These are phyloP conservation scores for Dendrocalamus sinicus DNA, from an alignment of 176 grass and related monocot species.

Conservation along the genomic window DNA sequence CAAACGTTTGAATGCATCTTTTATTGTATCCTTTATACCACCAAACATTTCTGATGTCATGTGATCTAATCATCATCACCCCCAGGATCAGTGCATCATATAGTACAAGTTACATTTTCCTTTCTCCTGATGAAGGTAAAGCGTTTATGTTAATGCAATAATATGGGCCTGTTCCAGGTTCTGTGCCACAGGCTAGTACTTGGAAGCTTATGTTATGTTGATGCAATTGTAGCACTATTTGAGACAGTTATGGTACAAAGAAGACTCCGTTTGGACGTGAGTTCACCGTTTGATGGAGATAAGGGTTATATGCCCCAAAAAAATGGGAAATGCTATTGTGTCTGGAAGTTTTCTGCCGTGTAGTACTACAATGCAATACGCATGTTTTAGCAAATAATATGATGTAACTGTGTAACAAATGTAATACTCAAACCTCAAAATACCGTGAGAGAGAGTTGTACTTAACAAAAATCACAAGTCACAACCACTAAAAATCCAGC, in stretches of 20 bases:
- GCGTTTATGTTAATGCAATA: constrained; percentile 15
- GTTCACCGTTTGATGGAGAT: constrained; percentile 8
- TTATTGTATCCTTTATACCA: constrained; percentile 43
- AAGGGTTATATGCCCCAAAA: not conserved
- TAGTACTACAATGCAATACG: not conserved
- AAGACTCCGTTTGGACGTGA: constrained; percentile 14
- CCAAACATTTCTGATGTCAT: constrained; percentile 38
- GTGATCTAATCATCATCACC: constrained; percentile 34
- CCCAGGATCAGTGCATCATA: not conserved
- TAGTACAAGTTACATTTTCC: constrained; percentile 10
- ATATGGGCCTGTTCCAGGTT: not conserved
- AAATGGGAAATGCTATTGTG: not conserved
- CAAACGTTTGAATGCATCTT: constrained; percentile 50
- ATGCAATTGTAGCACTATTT: constrained; percentile 14
- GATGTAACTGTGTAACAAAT: constrained; percentile 5
- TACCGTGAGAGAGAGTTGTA: not conserved
- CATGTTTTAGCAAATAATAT: constrained; percentile 20
- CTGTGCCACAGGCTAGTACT: not conserved
- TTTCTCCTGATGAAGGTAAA: constrained; percentile 28
- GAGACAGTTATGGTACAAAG: constrained; percentile 35
- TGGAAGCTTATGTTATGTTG: constrained; percentile 14
- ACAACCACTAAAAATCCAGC: not conserved
- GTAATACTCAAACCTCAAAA: not conserved
- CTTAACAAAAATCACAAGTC: constrained; percentile 30
- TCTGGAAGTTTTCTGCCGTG: not conserved